Base-by-base conservation (phyloP, 2,329 filamentous ascomycete genomes). In the Coleophoma eucalyptorum region DNA sequence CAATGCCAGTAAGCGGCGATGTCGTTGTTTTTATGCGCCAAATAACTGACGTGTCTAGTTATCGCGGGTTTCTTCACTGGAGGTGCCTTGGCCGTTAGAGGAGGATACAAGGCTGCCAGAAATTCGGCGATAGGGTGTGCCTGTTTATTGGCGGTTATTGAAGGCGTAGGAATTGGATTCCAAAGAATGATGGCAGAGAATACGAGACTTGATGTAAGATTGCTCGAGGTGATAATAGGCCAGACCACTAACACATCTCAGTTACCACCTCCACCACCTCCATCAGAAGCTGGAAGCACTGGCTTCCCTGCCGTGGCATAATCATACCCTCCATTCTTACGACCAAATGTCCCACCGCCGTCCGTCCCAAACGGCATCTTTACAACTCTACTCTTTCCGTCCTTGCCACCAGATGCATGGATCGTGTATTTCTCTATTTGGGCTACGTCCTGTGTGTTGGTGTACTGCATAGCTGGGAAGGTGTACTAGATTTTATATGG, bases 61-160 rank as follows among this genome's bases (percentile, higher is more conserved):
- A 95, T 93, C 62, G 94, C 93, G 40, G 94, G 94, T 49, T 97
- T 97, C 79, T 93, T 97, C 72, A 97, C 94, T 4, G 92, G 91
- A 65, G 94, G 94, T 61, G 84, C 93, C 31, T 80, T 99, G 33
- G 94, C 94, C 47, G 86, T 97, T 56, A 84, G 94, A 73, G 94
- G 94, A 64, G 94, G 94, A 52, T 87, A 87, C 70, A 92, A 90
- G 76, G 90, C 93, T 19, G 91, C 94, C 57, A 81, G 94, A 63
- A 97, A 97, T 72, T 92, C 90, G 54, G 94, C 94, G 56, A 97
- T 99, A 65, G 94, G 93, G 61, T 97, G 94, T 70, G 94, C 90
- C 21, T 89, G 96, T 58, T 81, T 99, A 65, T 78, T 99, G 43
- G 94, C 90, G 46, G 93, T 99, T 58, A 97, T 99, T 57, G 93